Base-by-base conservation (phyloP, 2,329 filamentous ascomycete species). In the Periconia macrospinosa region DNA sequence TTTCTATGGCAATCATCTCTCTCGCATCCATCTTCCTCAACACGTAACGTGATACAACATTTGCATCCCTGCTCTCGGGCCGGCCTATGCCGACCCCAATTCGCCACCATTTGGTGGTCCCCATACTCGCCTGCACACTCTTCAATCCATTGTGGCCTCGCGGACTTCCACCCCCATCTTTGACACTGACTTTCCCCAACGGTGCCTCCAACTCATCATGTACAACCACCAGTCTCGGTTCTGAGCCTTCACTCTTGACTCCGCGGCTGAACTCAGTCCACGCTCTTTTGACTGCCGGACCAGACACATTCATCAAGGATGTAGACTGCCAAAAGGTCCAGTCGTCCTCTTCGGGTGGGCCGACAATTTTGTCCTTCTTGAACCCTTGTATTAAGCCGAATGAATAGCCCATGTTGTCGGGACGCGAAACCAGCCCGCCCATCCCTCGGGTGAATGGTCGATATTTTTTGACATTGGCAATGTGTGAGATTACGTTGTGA, bases 81-180 rank as follows among this genome's bases (percentile, higher is more conserved):
- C 94, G 79, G n/a, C 91, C 92, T 75, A 97, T 96, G 0, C 94
- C 94, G 13, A 97, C 78, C 0, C 89, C 87, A 47, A 97, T 84
- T 54, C 90, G 80, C 65, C 82, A 72, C 60, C 81, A 78, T 27
- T 75, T 73, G 7, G 77, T 56, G 1, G 7, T 3, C 15, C 59
- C 60, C 42, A 76, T 49, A n/a, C 56, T 58, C 33, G 58, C 58
- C 52, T 70, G 63, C 49, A 67, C 61, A 57, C 73, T 76, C 69
- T 80, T 81, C 49, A 80, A 54, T 27, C 76, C 72, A 61, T 79
- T 80, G 47, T 80, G 76, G 0, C 78, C 76, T 55, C 70, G 73
- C 10, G 76, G 70, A 52, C 75, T 77, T 30, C 55, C 54, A 49
- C 81, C 79, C 70, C 88, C 91, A 20, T 80, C 79, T 52, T 83